Percentiles rank a stretch among this genome's conserved stretches.
These are phyloP conservation scores for Fusarium citri DNA, from an alignment of 2,329 filamentous ascomycete species.

Conservation along the genomic window DNA sequence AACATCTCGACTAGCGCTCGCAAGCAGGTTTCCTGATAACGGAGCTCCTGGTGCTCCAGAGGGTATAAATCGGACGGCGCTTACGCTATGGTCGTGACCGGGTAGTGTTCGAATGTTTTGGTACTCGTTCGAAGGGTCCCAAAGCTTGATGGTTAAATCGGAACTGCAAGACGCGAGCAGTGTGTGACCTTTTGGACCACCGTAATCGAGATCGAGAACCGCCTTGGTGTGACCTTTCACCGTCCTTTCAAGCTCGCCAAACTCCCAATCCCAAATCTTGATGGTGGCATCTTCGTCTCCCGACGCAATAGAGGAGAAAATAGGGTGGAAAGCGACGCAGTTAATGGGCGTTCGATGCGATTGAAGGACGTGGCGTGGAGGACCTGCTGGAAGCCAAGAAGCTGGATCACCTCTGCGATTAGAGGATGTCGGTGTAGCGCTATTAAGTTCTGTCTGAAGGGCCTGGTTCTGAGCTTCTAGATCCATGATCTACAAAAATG, in stretches of 20 bases:
- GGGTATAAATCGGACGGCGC: conserved; percentile 87
- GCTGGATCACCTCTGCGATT: conserved; percentile 75
- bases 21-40: conserved; percentile 84
- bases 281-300: conserved; percentile 94
- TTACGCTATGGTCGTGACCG: conserved; percentile 93
- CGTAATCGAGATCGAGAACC: conserved; percentile 90
- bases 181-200: conserved; percentile 75
- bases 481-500: conserved; percentile 80
- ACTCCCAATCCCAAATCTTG: conserved; percentile 97
- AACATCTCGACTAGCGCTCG: conserved; percentile 87
- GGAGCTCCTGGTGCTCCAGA: conserved; percentile 82
- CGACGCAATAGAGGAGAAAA: conserved; percentile 90
- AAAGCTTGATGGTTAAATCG: conserved; percentile 93
- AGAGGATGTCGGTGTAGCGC: conserved; percentile 79
- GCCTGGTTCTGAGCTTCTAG: conserved; percentile 79
- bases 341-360: conserved; percentile 78
- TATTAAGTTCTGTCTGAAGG: conserved; percentile 87
- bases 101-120: conserved; percentile 93
- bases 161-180: conserved; percentile 77
- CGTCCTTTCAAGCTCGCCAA: conserved; percentile 89
- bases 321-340: conserved; percentile 90
- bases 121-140: conserved; percentile 92
- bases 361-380: conserved; percentile 83
- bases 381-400: conserved; percentile 86
- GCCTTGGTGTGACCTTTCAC: conserved; percentile 93